phyloP scores from a whole-genome alignment of 768 basidiomycete genomes.

The Boletus rubescentipes region DNA sequence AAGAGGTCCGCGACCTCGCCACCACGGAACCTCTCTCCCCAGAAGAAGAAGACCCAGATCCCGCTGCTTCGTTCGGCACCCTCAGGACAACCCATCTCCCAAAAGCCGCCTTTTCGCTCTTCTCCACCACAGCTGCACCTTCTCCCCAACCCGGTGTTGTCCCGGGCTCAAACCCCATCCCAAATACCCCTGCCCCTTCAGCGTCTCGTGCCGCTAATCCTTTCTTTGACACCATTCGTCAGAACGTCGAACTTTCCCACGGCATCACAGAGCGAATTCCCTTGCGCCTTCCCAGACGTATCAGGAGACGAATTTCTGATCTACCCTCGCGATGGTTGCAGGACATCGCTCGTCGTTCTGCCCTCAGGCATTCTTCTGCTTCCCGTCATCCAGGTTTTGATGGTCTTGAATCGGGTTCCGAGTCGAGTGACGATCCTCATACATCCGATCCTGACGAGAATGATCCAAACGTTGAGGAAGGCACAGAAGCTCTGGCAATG shows the following conservation, averaged over 20 bases:
- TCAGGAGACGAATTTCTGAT: slow-evolving; percentile 61
- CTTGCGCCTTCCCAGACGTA: slow-evolving; percentile 50
- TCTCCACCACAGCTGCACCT: slow-evolving; percentile 38
- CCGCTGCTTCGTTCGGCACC: slow-evolving; percentile 16
- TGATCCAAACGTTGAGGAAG: slow-evolving; percentile 55
- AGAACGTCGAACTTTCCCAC: slow-evolving; percentile 77
- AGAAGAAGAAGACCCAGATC: slow-evolving; percentile 51
- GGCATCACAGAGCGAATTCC: slow-evolving; percentile 82
- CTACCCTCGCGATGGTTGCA: slow-evolving; percentile 80
- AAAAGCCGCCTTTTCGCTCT: slow-evolving; percentile 59
- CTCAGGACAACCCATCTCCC: slow-evolving; percentile 63
- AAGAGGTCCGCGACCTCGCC: slow-evolving; percentile 50
- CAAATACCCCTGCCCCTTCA: slow-evolving; percentile 22
- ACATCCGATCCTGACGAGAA: slow-evolving; percentile 35
- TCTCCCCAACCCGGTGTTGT: slow-evolving; percentile 8
- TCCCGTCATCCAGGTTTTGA: slow-evolving; percentile 19
- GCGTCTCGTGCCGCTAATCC: slow-evolving; percentile 58
- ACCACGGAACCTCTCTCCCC: slow-evolving; percentile 49
- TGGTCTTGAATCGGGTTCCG: slow-evolving; percentile 29
- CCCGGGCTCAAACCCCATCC: not conserved
- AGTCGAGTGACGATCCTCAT: slow-evolving; percentile 35
- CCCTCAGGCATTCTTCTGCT: slow-evolving; percentile 14
- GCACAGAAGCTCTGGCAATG: slow-evolving; percentile 78
- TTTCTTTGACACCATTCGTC: slow-evolving; percentile 92
- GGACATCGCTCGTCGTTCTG: slow-evolving; percentile 62